Evolutionary conservation across 129 eudicot species (phyloP).

Genomic region (Centrapalus pauciflorus): DNA sequence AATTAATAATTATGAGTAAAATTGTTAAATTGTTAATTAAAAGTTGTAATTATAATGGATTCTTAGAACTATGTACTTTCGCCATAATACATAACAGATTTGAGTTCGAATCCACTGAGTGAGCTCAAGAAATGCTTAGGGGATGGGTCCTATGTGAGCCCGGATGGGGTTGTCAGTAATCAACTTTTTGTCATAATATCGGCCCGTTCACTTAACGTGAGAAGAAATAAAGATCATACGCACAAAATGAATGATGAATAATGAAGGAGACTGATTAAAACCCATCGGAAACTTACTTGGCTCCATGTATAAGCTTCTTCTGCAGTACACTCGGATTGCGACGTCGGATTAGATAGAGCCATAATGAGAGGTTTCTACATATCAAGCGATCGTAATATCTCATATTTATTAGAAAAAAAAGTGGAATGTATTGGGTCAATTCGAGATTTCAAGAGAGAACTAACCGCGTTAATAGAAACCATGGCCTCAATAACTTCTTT

Average conservation of each 20-base stretch:
- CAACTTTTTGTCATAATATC: too few relatives aligned
- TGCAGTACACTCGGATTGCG: conserved; percentile 98
- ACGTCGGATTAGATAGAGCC: conserved; percentile 97
- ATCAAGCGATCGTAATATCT: not conserved
- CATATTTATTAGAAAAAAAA: not conserved
- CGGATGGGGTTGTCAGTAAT: too few relatives aligned
- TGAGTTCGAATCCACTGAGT: too few relatives aligned
- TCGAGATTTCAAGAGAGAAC: conserved; percentile 22
- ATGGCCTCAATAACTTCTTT: conserved; percentile 89
- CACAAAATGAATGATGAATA: not conserved
- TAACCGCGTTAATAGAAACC: conserved; percentile 79
- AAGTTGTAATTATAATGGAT: too few relatives aligned
- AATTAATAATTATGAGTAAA: too few relatives aligned
- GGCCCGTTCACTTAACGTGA: too few relatives aligned
- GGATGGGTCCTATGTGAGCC: too few relatives aligned
- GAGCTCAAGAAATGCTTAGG: too few relatives aligned
- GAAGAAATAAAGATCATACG: not conserved
- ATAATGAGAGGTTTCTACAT: conserved; percentile 91
- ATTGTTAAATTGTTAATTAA: too few relatives aligned
- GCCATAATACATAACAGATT: too few relatives aligned
- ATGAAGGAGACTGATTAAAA: too few relatives aligned
- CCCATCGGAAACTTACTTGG: conserved; percentile 44
- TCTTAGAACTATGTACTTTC: too few relatives aligned
- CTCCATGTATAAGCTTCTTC: conserved; percentile 99
- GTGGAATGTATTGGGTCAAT: not conserved